Evolutionary conservation across 305 asterid genomes (phyloP).

Genomic region (Fraxinus albicans): DNA sequence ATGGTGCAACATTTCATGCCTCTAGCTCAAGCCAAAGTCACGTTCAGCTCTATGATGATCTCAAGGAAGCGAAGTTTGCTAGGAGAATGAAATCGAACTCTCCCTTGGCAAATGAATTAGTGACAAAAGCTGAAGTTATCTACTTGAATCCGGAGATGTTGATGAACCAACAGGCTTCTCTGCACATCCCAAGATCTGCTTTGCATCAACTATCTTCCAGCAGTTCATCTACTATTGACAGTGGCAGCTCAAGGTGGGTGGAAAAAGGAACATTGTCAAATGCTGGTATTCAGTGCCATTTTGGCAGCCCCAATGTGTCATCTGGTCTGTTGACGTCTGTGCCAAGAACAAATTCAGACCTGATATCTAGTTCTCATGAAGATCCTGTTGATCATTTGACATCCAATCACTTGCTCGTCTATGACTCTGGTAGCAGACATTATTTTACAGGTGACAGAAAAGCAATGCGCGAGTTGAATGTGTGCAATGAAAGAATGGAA

Average conservation of each 20-base stretch:
- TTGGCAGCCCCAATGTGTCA: background rate
- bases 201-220: constrained; percentile 2
- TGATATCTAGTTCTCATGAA: background rate
- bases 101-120: constrained; percentile 28
- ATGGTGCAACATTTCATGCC: constrained; percentile 33
- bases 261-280: background rate
- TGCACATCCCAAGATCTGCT: constrained; percentile 9
- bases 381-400: background rate
- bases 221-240: constrained; percentile 4
- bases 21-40: constrained; percentile 24
- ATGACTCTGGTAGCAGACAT: constrained; percentile 4
- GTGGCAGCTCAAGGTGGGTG: background rate
- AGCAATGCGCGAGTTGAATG: constrained; percentile 18
- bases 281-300: background rate
- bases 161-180: constrained; percentile 37
- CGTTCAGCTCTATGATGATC: constrained; percentile 15
- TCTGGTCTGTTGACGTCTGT: background rate
- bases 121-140: constrained; percentile 47
- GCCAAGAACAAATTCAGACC: background rate
- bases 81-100: constrained; percentile 16
- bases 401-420: constrained; percentile 7
- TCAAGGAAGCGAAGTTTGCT: constrained; percentile 24
- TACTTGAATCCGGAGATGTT: constrained; percentile 34
- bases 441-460: constrained; percentile 23
- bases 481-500: constrained; percentile 16